Conservation (phyloP, 345 rosid genomes). For the Aquilaria yunnanensis region DNA sequence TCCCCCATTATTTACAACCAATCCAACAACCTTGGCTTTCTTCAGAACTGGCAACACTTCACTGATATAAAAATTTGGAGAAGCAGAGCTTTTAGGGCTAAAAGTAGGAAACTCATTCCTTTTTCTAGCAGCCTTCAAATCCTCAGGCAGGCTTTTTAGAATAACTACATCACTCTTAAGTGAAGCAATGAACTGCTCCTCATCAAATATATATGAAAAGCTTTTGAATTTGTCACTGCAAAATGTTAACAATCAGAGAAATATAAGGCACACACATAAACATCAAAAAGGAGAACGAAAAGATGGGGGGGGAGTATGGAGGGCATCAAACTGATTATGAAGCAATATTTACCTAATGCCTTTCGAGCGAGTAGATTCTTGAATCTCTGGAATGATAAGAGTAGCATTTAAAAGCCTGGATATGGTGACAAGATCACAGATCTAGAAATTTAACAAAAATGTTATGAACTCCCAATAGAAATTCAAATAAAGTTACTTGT, state of each 20-base stretch:
- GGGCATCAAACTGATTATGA: constrained; percentile 5
- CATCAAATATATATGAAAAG: constrained; percentile 91
- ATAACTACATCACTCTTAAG: constrained; percentile 75
- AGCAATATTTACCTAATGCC: constrained; percentile 63
- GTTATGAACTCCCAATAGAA: constrained; percentile 28
- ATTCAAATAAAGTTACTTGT: constrained; percentile 3
- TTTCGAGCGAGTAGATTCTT: constrained; percentile 82
- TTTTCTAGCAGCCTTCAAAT: constrained; percentile 72
- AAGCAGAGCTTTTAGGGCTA: constrained; percentile 72
- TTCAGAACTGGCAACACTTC: constrained; percentile 73
- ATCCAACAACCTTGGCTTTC: constrained; percentile 68
- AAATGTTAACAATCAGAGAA: constrained; percentile 10
- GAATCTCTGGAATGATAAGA: constrained; percentile 98
- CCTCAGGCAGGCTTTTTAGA: constrained; percentile 66
- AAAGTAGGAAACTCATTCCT: constrained; percentile 61
- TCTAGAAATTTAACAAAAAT: constrained; percentile 71
- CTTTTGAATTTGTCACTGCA: constrained; percentile 85
- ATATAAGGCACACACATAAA: constrained; percentile 5
- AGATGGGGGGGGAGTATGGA: constrained; percentile 4
- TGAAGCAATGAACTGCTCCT: constrained; percentile 87
- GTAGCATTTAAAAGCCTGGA: constrained; percentile 99
- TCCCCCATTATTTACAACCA: constrained; percentile 80
- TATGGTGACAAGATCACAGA: constrained; percentile 99
- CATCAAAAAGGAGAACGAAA: constrained; percentile 11
- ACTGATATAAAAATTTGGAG: constrained; percentile 65